Conservation (phyloP, 257 asterid species). For the Solanum peruvianum region DNA sequence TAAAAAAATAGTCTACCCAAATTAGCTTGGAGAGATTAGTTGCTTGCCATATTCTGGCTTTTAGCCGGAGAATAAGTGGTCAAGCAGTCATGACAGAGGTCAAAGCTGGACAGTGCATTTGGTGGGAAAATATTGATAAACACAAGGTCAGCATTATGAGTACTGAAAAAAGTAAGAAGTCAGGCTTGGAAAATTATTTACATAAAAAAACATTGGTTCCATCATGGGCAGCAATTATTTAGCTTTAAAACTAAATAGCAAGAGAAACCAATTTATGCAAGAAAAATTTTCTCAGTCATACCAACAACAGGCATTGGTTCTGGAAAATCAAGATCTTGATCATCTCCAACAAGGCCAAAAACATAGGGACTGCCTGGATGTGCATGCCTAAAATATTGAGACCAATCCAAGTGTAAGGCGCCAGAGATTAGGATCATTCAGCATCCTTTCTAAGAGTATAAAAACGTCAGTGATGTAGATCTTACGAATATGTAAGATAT, state of each 20-base stretch:
- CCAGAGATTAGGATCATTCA: neutral
- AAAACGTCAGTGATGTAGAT: neutral
- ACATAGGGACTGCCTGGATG: constrained; percentile 98
- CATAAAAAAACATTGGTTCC: neutral
- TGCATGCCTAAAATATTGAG: constrained; percentile 69
- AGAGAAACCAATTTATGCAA: neutral
- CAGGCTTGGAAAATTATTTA: neutral
- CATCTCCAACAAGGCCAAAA: constrained; percentile 91
- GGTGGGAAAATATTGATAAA: neutral
- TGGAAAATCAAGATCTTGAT: constrained; percentile 85
- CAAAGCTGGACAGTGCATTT: neutral
- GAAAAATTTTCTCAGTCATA: constrained; percentile 12
- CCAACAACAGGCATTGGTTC: constrained; percentile 98
- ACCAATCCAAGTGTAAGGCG: neutral
- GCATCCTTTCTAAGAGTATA: neutral
- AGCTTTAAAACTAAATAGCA: neutral
- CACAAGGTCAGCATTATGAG: neutral
- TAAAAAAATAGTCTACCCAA: neutral
- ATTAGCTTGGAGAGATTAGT: neutral
- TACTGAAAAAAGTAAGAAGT: neutral
- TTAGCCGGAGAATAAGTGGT: neutral
- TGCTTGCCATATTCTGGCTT: neutral
- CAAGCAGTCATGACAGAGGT: neutral
- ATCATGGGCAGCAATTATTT: neutral
- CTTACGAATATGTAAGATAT: neutral